Evolutionary conservation across 2,329 filamentous ascomycete genomes (phyloP).

Genomic region (Exophiala sideris): DNA sequence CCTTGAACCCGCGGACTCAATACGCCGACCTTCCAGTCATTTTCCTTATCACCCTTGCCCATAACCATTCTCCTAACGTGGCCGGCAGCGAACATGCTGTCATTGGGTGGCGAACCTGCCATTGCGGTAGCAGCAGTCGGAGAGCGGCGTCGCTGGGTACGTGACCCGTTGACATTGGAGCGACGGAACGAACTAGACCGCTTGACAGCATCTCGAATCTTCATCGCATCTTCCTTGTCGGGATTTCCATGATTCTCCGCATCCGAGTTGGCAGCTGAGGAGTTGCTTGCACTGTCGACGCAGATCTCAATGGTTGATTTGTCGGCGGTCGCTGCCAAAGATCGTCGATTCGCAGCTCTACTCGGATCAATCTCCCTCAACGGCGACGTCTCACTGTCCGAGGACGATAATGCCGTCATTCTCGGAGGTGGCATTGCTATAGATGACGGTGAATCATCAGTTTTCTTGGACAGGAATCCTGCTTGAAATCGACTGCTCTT

Average conservation of each 20-base stretch:
- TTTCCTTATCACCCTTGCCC: slow-evolving; percentile 58
- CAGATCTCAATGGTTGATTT: slow-evolving; percentile 38
- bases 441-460: slow-evolving; percentile 55
- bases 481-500: slow-evolving; percentile 80
- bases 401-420: slow-evolving; percentile 54
- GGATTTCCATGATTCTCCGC: slow-evolving; percentile 49
- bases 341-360: slow-evolving; percentile 48
- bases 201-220: slow-evolving; percentile 56
- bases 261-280: slow-evolving; percentile 41
- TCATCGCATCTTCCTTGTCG: slow-evolving; percentile 50
- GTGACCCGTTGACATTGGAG: slow-evolving; percentile 35
- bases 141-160: slow-evolving; percentile 49
- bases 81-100: slow-evolving; percentile 60
- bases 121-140: slow-evolving; percentile 45
- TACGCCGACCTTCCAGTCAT: slow-evolving; percentile 54
- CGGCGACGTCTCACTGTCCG: slow-evolving; percentile 56
- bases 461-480: slow-evolving; percentile 75
- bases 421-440: slow-evolving; percentile 49
- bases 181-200: slow-evolving; percentile 48
- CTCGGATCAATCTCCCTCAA: slow-evolving; percentile 52
- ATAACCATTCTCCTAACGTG: slow-evolving; percentile 61
- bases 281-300: slow-evolving; percentile 32
- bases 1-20: slow-evolving; percentile 53
- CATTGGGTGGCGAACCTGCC: slow-evolving; percentile 53
- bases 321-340: slow-evolving; percentile 32